Conservation (phyloP, 2,329 filamentous ascomycete species). For the Colletotrichum paranaense region DNA sequence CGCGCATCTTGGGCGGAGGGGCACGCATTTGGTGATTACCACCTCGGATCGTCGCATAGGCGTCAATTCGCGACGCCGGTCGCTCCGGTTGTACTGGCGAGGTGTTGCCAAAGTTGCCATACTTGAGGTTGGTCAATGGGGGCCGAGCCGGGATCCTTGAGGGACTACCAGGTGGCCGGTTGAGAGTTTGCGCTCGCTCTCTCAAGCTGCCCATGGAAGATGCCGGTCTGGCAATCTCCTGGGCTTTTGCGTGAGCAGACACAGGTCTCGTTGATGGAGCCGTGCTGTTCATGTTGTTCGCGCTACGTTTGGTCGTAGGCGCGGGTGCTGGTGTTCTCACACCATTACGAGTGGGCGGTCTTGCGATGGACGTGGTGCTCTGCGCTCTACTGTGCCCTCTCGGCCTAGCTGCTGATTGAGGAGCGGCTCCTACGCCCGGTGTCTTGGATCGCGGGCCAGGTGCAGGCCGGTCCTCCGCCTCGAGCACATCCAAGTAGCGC, state of each 20-base stretch:
- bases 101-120: conserved; percentile 79
- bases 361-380: conserved; percentile 43
- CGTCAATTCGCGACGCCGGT: conserved; percentile 51
- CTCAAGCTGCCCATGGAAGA: conserved; percentile 37
- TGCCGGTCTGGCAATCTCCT: conserved; percentile 8
- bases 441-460: conserved; percentile 75
- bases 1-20: conserved; percentile 93
- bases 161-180: conserved; percentile 62
- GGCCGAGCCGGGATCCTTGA: conserved; percentile 77
- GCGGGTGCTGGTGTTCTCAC: conserved; percentile 66
- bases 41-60: conserved; percentile 57
- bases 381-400: conserved; percentile 50
- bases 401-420: conserved; percentile 58
- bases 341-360: conserved; percentile 37
- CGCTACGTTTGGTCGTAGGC: conserved; percentile 43
- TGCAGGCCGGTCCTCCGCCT: conserved; percentile 69
- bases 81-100: conserved; percentile 77
- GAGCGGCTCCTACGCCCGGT: conserved; percentile 66
- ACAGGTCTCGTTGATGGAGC: conserved; percentile 14
- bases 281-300: conserved; percentile 38
- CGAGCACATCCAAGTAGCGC: conserved; percentile 88
- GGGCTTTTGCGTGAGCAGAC: conserved; percentile 33
- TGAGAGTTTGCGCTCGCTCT: conserved; percentile 33
- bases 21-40: conserved; percentile 68
- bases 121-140: conserved; percentile 75